phyloP scores from a whole-genome alignment of 164 flowering plant species.

The Chloranthus sessilifolius region DNA sequence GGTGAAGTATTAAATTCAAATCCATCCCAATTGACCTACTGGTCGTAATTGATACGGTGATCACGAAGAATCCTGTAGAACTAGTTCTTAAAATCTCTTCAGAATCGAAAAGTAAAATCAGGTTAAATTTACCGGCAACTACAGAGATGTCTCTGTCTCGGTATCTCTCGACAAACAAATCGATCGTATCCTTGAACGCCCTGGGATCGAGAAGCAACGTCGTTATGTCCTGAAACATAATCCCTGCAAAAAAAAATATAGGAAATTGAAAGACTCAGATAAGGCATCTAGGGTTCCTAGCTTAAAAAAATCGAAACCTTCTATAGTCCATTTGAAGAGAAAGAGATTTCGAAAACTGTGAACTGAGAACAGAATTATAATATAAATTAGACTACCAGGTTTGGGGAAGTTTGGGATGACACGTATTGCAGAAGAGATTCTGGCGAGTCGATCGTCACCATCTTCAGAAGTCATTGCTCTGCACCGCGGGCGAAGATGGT shows the following conservation, averaged over 20 bases:
- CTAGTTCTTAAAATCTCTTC: too few relatives aligned
- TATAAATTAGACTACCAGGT: slow-evolving; percentile 42
- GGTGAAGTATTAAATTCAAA: too few relatives aligned
- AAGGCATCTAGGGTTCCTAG: neutral
- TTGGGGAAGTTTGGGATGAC: slow-evolving; percentile 89
- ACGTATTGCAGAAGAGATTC: slow-evolving; percentile 61
- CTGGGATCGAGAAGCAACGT: slow-evolving; percentile 76
- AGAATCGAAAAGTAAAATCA: too few relatives aligned
- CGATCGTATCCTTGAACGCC: slow-evolving; percentile 90
- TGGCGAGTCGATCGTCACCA: slow-evolving; percentile 39
- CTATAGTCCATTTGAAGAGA: too few relatives aligned
- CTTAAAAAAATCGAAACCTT: too few relatives aligned
- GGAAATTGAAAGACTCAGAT: neutral
- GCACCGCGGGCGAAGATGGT: too few relatives aligned
- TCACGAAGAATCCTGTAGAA: too few relatives aligned
- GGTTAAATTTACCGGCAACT: slow-evolving; percentile 83
- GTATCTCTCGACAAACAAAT: slow-evolving; percentile 94
- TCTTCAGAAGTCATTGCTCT: slow-evolving; percentile 41
- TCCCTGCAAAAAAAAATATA: slow-evolving; percentile 61
- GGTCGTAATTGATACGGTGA: too few relatives aligned
- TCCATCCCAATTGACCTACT: too few relatives aligned
- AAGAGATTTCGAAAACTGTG: too few relatives aligned
- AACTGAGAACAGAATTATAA: too few relatives aligned
- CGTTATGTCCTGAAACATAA: slow-evolving; percentile 94
- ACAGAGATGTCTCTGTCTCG: slow-evolving; percentile 62